Base-by-base conservation (phyloP, 257 asterid species). In the Paraleonurus japonicus region DNA sequence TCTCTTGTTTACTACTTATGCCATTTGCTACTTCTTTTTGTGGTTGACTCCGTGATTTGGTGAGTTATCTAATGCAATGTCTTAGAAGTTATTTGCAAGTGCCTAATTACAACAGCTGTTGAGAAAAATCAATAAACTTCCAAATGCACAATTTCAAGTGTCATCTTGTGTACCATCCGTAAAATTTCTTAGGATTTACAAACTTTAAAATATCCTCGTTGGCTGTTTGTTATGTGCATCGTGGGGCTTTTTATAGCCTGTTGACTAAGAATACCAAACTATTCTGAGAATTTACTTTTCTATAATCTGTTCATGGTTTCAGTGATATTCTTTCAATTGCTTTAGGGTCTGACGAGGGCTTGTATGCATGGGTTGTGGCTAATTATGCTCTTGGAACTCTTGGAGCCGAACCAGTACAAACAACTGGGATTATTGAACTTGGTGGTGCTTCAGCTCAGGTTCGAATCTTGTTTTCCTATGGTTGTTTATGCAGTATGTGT, bases 371-470 rank as follows among this genome's bases (percentile, higher is more conserved):
- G 97, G 99, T 89, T 78, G 90, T 92, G 79, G 97, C 99, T 77
- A 95, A 92, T 78, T 88, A 89, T 78, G 98, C 99, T 78, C 96
- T 87, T 67, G 98, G 98, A 65, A 84, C 91, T 65, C 95, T 95
- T 80, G 97, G 98, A 75, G 88, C 85, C 32, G 90, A 89, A 75
- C 98, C 99, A 61, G 75, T 70, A 55, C 87, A 85, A 75, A 92
- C 99, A 67, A 89, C 96, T 66, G 98, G 99, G 32, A 92, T 95
- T 75, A 87, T 95, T 81, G 98, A 95, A 81, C 99, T 95, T 75
- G 99, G 98, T 69, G 99, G 99, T 71, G 97, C 99, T 33, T 95
- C 99, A 74, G 96, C 93, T 67, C 99, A 95, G 99, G 98, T 95
- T 73, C 61, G 47, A n/a, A 61, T 78, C 76, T 37, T n/a, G 50